A percentile compares a stretch with the other conserved stretches of the same genome.
Conservation (phyloP, 305 asterid species). For the Plantago coronopus region DNA sequence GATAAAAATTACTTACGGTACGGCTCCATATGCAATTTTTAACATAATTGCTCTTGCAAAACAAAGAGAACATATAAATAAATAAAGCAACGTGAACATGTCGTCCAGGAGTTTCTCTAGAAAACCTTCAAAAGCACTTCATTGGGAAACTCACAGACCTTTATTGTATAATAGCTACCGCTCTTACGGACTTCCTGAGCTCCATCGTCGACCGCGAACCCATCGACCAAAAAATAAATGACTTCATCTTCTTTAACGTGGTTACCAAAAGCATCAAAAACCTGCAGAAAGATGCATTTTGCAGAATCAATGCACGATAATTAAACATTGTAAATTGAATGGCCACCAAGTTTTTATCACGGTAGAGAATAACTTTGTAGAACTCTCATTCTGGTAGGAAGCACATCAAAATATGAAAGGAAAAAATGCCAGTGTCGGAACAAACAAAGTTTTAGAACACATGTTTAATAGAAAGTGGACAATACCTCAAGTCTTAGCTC, state of each 20-base stretch:
- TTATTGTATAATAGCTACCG: conserved; percentile 18
- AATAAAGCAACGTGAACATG: too few relatives aligned
- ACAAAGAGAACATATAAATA: too few relatives aligned
- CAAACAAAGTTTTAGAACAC: not conserved
- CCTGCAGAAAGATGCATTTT: conserved; percentile 32
- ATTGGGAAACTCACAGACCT: conserved; percentile 24
- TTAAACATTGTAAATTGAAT: not conserved
- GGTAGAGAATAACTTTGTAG: not conserved
- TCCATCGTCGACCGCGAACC: conserved; percentile 44
- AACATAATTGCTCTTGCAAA: not conserved
- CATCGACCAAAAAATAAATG: conserved; percentile 40
- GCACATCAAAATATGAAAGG: too few relatives aligned
- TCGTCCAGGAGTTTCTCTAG: not conserved
- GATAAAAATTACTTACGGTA: not conserved
- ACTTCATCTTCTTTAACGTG: conserved; percentile 47
- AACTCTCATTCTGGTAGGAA: too few relatives aligned
- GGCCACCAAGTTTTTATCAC: not conserved
- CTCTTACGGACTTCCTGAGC: conserved; percentile 15
- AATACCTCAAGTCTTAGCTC: conserved; percentile 46
- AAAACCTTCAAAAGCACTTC: conserved; percentile 2
- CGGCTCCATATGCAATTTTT: conserved; percentile 6
- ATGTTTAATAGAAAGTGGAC: conserved; percentile 1
- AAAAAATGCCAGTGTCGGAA: not conserved
- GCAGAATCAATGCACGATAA: not conserved
- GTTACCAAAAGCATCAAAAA: conserved; percentile 51